Base-by-base conservation (phyloP, 768 basidiomycete genomes). In the Coprinopsis strossmayeri region DNA sequence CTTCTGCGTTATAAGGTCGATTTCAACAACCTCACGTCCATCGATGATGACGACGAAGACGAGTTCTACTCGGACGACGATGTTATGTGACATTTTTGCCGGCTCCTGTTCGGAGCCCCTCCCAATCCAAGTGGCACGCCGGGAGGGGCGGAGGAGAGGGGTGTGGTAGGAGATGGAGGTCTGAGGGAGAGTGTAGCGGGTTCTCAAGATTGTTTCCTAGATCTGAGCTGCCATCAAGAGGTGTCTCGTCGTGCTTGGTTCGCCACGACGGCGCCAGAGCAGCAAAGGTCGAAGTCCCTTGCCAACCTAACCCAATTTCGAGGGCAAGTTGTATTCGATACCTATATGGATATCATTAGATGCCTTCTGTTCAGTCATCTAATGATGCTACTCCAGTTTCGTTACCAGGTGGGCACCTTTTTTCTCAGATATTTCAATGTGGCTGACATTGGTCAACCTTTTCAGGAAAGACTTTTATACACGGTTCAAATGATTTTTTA, bases 1-100 rank as follows among this genome's bases (percentile, higher is more conserved):
- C 73, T 97, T 52, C 70, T 96, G 50, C 80, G 95, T 42, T 99
- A 99, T 81, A 98, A 98, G 73, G 92, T 98, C 59, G 95, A 96
- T 70, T 90, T 98, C 69, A 77, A 78, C 57, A 88, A 86, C 63
- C 74, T 98, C 34, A 74, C 78, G 18, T 71, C 74, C 39, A 54
- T 81, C 20, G 89, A 91, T 55, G 89, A 91, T 57, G 88, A 91
- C 26, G 89, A 91, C 26, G 89, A 91, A 60, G 89, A 92, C 67
- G 88, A 90, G 71, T 91, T 88, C 68, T 82, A 77, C 61, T 85
- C 84, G 51, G 81, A 81, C 54, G 84, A 87, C 51, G 82, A 85
- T 49, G 84, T 73, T 57, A 78, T 91, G 72, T 91, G 89, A 91
- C 90, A 78, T 72, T 82, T 69, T 73, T 81, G 87, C 74, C 61